Base-by-base conservation (phyloP, 2,329 filamentous ascomycete genomes). In the Trichoderma sp. region DNA sequence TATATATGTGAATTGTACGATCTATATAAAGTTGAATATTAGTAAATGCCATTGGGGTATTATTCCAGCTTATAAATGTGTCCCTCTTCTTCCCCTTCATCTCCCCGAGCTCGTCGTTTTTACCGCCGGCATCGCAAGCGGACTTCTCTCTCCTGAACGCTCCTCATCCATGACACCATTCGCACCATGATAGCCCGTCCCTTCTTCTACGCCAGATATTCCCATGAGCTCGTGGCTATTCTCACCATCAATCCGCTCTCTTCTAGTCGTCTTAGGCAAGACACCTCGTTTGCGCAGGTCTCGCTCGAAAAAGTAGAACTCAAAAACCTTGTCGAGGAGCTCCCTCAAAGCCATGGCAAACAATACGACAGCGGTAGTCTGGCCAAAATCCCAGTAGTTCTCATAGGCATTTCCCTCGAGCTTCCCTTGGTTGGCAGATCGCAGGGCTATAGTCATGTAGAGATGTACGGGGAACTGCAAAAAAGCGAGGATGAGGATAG, bases 391-490 rank as follows among this genome's bases (percentile, higher is more conserved):
- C 81, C 81, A 83, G 16, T 63, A 66, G 66, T 82, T 80, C 75
- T 83, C 81, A 38, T 71, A 14, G 5, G 16, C n/a, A 16, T 64
- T 72, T 3, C 77, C 77, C 8, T 64, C n/a, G 6, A 78, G 73
- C n/a, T 56, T 71, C 14, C 78, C 71, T 60, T 81, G 77, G 76
- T 83, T 83, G 14, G 80, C 81, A 31, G 78, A 74, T 16, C 82
- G 78, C 65, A 83, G 76, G 11, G 80, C 80, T 64, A 83, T 77
- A 38, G 81, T 78, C 78, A 82, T 81, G 77, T 83, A 83, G 5
- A 83, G 76, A 64, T 83, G 82, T 18, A 83, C 71, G 9, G 80
- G 81, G 75, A 82, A 82, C 73, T 83, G 81, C 35, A 82, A 41
- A 21, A 80, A 77, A 1, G 80, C 78, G 5, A 79, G 74, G 4